phyloP scores from a whole-genome alignment of 768 basidiomycete species.

The Amanita pseudoporphyria region DNA sequence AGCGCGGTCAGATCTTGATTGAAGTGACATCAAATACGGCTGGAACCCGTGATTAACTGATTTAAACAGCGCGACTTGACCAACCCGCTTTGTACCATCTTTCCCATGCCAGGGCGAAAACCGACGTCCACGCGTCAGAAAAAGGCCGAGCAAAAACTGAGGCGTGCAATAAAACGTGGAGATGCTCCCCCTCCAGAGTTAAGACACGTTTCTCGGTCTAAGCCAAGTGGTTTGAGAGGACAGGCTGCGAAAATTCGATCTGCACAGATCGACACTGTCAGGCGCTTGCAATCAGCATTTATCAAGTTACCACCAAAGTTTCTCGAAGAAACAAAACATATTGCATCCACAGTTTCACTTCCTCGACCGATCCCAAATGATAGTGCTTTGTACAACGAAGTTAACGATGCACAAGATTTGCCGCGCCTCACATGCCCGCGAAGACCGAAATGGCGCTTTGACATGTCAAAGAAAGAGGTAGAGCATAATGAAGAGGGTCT shows the following conservation, averaged over 20 bases:
- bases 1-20: no score
- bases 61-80: no score
- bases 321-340: slow-evolving; percentile 45
- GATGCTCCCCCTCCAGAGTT: slow-evolving; percentile 38
- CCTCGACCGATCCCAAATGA: slow-evolving; percentile 43
- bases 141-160: slow-evolving; percentile 64
- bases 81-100: background rate
- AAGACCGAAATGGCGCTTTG: slow-evolving; percentile 81
- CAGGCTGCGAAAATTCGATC: slow-evolving; percentile 1
- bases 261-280: slow-evolving; percentile 29
- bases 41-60: no score
- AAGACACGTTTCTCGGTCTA: slow-evolving; percentile 19
- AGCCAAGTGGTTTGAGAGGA: slow-evolving; percentile 13
- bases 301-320: slow-evolving; percentile 48
- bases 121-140: slow-evolving; percentile 59
- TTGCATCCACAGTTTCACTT: slow-evolving; percentile 46
- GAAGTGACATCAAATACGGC: no score
- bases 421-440: slow-evolving; percentile 40
- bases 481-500: slow-evolving; percentile 84
- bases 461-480: slow-evolving; percentile 82
- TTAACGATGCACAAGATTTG: slow-evolving; percentile 12
- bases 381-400: slow-evolving; percentile 27
- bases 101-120: slow-evolving; percentile 33
- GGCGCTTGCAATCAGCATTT: slow-evolving; percentile 63
- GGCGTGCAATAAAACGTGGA: slow-evolving; percentile 80